phyloP scores from a whole-genome alignment of 108 stramenopile species.

The Ochromonas danica region DNA sequence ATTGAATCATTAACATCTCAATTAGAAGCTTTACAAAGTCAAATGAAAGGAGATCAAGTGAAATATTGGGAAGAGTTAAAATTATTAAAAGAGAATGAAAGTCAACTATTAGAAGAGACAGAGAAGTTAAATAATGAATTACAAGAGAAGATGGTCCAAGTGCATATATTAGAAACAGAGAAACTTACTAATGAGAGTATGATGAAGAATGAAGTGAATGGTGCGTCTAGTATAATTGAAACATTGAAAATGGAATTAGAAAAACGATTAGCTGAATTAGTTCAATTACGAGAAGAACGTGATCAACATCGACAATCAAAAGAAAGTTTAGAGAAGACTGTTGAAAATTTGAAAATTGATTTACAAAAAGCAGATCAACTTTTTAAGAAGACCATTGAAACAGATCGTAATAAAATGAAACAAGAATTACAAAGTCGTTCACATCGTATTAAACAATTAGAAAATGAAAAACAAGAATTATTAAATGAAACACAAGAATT shows the following conservation, averaged over 20 bases:
- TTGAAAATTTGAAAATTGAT: not conserved
- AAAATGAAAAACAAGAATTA: slow-evolving; percentile 26
- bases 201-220: not conserved
- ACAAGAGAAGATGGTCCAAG: slow-evolving; percentile 10
- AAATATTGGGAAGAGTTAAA: slow-evolving; percentile 10
- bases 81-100: slow-evolving; percentile 18
- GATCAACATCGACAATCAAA: not conserved
- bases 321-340: not conserved
- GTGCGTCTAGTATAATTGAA: not conserved
- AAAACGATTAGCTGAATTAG: slow-evolving; percentile 7
- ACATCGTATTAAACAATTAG: not conserved
- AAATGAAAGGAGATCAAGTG: not conserved
- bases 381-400: slow-evolving; percentile 15
- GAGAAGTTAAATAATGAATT: slow-evolving; percentile 12
- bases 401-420: slow-evolving; percentile 24
- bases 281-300: not conserved
- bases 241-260: slow-evolving; percentile 21
- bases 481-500: slow-evolving; percentile 10
- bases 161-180: not conserved
- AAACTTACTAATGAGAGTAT: not conserved
- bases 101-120: not conserved
- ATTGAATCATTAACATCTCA: not conserved
- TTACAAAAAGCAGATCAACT: not conserved
- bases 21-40: not conserved
- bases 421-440: not conserved